A percentile compares a stretch with the other conserved stretches of the same genome.
These are phyloP conservation scores for Micractinium sp. DNA, from an alignment of 139 green algal species.

Conservation along the genomic window DNA sequence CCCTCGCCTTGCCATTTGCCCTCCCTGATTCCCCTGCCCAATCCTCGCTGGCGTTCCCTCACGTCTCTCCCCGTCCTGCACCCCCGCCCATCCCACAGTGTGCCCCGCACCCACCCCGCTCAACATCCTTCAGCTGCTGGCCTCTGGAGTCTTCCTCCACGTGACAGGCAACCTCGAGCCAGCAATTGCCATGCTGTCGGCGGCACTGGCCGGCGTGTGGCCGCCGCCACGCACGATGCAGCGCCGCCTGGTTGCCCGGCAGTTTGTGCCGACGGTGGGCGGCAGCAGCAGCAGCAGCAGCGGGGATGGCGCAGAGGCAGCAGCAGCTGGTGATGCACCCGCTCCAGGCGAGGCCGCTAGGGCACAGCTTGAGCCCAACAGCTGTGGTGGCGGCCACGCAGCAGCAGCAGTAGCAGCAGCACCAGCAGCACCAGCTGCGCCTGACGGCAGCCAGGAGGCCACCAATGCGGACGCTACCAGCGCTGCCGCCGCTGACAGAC, in stretches of 20 bases:
- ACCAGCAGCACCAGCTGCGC: neutral
- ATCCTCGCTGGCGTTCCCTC: no score
- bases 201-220: conserved; percentile 23
- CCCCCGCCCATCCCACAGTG: neutral
- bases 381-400: no score
- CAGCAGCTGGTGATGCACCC: no score
- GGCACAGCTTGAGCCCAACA: neutral
- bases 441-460: no score
- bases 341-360: neutral
- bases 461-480: neutral
- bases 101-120: conserved; percentile 8
- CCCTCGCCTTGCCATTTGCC: neutral
- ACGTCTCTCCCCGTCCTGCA: no score
- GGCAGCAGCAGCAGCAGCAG: neutral
- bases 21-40: neutral
- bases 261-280: conserved; percentile 7
- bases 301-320: neutral
- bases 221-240: neutral
- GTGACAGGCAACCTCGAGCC: conserved; percentile 23
- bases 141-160: conserved; percentile 11
- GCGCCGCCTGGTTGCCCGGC: conserved; percentile 6
- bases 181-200: conserved; percentile 25
- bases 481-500: neutral
- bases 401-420: neutral
- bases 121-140: conserved; percentile 27